Evolutionary conservation across 2,329 filamentous ascomycete genomes (phyloP), one percentile per base, ranked within the genome.

Genomic region (Dactylellina leptospora): DNA sequence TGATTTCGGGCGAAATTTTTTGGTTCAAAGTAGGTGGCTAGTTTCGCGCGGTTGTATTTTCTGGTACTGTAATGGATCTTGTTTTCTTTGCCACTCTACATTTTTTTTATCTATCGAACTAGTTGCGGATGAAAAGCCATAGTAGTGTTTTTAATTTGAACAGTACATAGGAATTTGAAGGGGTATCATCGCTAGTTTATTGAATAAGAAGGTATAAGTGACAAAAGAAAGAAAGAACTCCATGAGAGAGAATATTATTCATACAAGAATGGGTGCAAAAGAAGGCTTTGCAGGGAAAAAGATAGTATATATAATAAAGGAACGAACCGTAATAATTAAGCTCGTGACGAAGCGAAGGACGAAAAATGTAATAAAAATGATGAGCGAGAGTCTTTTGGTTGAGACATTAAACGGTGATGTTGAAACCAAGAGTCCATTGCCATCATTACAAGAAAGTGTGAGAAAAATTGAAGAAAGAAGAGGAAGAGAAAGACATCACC

Each of bases 141-240:
- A 16, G 23, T 27, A 27, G 6, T 33, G 11, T 27, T 33, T 33
- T 33, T 18, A 33, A 27, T 33, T 33, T 51, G 33, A 25, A 51
- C 27, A n/a, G 47, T n/a, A n/a, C n/a, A n/a, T n/a, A n/a, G n/a
- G n/a, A n/a, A n/a, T n/a, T n/a, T n/a, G n/a, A n/a, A n/a, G 38
- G 53, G 55, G 55, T 60, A 60, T 60, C 55, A 60, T 50, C 42
- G 55, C 54, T 59, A 27, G 27, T 25, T 33, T 47, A 22, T 30
- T 22, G 13, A 47, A 47, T n/a, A 45, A 47, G 22, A 47, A 36
- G 18, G 4, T 28, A 33, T 10, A 28, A 48, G 42, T 20, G 33
- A 48, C 11, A 45, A 25, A 47, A 23, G 27, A 27, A 16, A 20
- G 20, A 44, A 33, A 42, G 33, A 62, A 51, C 47, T 51, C 47